A percentile compares a stretch with the other conserved stretches of the same genome.
These are phyloP conservation scores for Asterophora lycoperdoides DNA, from an alignment of 768 basidiomycete genomes.

Conservation along the genomic window DNA sequence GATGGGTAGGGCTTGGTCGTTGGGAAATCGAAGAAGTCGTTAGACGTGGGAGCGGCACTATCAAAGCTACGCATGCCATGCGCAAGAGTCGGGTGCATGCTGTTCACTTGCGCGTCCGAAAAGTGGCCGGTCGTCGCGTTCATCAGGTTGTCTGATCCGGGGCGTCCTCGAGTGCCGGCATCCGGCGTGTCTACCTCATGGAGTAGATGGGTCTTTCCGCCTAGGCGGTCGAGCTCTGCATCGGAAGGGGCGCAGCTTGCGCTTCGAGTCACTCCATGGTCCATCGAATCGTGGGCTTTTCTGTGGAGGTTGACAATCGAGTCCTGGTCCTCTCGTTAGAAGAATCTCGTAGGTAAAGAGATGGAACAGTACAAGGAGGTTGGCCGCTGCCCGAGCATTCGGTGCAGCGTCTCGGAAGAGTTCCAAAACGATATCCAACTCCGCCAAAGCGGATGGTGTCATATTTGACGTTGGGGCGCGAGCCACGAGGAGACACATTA, in stretches of 20 bases:
- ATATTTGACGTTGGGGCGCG: conserved; percentile 46
- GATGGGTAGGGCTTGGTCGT: conserved; percentile 1
- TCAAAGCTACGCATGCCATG: conserved; percentile 38
- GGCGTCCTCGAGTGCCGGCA: conserved; percentile 1
- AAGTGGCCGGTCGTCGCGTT: conserved; percentile 11
- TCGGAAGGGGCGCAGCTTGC: conserved; percentile 33
- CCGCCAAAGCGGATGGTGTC: conserved; percentile 42
- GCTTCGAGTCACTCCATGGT: conserved; percentile 23
- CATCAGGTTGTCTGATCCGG: conserved; percentile 1
- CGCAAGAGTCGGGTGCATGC: conserved; percentile 49
- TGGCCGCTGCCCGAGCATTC: conserved; percentile 40
- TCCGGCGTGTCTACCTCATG: conserved; percentile 17
- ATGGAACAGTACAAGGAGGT: conserved; percentile 35
- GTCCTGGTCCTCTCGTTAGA: conserved; percentile 25
- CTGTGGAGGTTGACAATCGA: conserved; percentile 36
- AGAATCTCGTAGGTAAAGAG: not conserved
- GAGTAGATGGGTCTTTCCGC: conserved; percentile 49
- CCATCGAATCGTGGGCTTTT: conserved; percentile 41
- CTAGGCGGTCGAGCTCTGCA: conserved; percentile 51
- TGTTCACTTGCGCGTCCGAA: conserved; percentile 9
- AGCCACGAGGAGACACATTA: conserved; percentile 53
- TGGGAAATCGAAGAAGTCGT: conserved; percentile 25
- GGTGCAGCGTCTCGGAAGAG: conserved; percentile 47
- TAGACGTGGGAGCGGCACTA: conserved; percentile 21
- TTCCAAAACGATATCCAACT: conserved; percentile 40